Conservation (phyloP, 208 protist genomes). For the Trypanosomatidae sp. region DNA sequence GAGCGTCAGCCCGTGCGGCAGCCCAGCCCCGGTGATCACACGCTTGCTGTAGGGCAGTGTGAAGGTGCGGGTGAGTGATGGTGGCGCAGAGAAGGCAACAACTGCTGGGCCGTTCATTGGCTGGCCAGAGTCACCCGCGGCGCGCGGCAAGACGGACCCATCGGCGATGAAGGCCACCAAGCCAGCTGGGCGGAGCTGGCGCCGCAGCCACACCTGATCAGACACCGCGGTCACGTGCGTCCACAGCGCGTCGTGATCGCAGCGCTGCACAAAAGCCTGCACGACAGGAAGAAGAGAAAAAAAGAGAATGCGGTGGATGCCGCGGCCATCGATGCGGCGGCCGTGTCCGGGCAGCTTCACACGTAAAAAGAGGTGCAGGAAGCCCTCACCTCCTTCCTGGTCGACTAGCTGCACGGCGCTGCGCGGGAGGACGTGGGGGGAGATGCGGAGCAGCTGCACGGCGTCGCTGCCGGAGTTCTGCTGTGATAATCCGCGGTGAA, state of each 20-base stretch:
- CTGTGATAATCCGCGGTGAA: constrained; percentile 17
- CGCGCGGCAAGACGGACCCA: constrained; percentile 91
- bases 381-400: background rate
- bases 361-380: constrained; percentile 66
- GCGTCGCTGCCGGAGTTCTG: constrained; percentile 26
- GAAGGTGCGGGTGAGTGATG: constrained; percentile 55
- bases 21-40: constrained; percentile 83
- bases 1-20: constrained; percentile 92
- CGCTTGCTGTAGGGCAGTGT: constrained; percentile 61
- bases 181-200: constrained; percentile 31
- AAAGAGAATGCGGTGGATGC: constrained; percentile 47
- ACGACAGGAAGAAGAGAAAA: constrained; percentile 38
- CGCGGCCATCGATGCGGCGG: constrained; percentile 64
- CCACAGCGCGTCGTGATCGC: constrained; percentile 31
- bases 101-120: constrained; percentile 61
- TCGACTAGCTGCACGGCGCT: constrained; percentile 64
- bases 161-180: constrained; percentile 92
- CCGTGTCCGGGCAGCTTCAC: constrained; percentile 90
- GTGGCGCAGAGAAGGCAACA: constrained; percentile 77
- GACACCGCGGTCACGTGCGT: constrained; percentile 77
- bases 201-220: constrained; percentile 89
- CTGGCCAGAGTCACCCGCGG: constrained; percentile 69
- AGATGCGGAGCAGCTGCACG: constrained; percentile 67
- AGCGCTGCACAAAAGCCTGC: constrained; percentile 28
- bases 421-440: constrained; percentile 88